These are phyloP conservation scores for Vitis rupestris DNA, from an alignment of 164 flowering plant genomes.

Conservation along the genomic window DNA sequence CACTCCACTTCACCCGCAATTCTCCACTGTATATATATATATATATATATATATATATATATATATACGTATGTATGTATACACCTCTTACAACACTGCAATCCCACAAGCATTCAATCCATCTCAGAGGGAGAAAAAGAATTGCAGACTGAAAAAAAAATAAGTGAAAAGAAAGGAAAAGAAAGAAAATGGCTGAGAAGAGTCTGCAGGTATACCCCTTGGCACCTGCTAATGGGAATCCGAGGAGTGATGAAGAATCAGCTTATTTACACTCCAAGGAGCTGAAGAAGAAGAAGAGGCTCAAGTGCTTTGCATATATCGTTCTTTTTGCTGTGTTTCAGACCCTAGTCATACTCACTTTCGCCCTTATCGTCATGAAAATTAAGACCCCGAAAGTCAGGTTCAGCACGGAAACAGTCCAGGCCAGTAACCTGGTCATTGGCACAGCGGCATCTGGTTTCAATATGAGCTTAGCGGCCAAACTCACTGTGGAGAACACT, in stretches of 20 bases:
- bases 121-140: too few relatives aligned
- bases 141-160: too few relatives aligned
- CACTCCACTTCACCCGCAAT: too few relatives aligned
- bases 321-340: neutral
- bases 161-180: too few relatives aligned
- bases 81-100: too few relatives aligned
- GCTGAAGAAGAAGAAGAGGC: neutral
- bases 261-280: neutral
- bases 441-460: neutral
- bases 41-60: too few relatives aligned
- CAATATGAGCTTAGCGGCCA: neutral
- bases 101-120: too few relatives aligned
- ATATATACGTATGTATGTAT: too few relatives aligned
- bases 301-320: neutral
- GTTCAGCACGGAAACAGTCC: neutral
- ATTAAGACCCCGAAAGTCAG: neutral
- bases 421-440: neutral
- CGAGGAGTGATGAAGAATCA: neutral
- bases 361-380: neutral
- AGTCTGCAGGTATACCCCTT: too few relatives aligned
- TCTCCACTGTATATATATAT: too few relatives aligned
- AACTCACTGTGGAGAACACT: constrained; percentile 3
- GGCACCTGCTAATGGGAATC: too few relatives aligned
- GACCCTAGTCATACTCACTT: neutral
- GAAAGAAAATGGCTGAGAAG: too few relatives aligned